A percentile compares a stretch with the other conserved stretches of the same genome.
phyloP scores from a whole-genome alignment of 768 basidiomycete species.

The Psilocybe cubensis region DNA sequence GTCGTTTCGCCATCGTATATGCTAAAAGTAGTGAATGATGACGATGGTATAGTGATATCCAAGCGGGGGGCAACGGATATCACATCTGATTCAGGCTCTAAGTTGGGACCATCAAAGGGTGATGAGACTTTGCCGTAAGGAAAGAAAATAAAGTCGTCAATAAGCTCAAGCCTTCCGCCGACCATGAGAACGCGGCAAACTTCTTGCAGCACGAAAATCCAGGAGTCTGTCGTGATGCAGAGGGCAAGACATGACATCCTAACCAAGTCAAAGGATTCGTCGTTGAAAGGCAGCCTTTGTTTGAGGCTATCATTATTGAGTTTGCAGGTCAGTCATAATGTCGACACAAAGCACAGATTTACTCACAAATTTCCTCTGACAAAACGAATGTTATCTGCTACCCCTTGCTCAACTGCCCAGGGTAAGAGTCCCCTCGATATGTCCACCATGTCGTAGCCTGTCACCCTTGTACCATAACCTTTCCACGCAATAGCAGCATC shows the following conservation, averaged over 20 bases:
- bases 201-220: conserved; percentile 65
- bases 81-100: neutral
- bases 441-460: conserved; percentile 67
- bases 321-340: neutral
- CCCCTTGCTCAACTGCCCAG: conserved; percentile 35
- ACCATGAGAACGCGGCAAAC: conserved; percentile 60
- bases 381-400: conserved; percentile 49
- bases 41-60: conserved; percentile 27
- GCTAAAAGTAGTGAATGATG: conserved; percentile 29
- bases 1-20: conserved; percentile 22
- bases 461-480: conserved; percentile 50
- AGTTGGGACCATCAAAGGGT: conserved; percentile 1
- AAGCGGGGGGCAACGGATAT: conserved; percentile 23
- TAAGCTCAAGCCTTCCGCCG: conserved; percentile 68
- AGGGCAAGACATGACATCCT: conserved; percentile 71
- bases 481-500: conserved; percentile 68
- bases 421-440: conserved; percentile 34
- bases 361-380: conserved; percentile 71
- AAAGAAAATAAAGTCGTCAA: conserved; percentile 71
- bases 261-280: conserved; percentile 67
- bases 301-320: conserved; percentile 45
- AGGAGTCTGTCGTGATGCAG: conserved; percentile 58
- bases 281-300: conserved; percentile 61
- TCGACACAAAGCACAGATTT: neutral
- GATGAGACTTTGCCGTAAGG: conserved; percentile 45